Conservation (phyloP, 2,329 filamentous ascomycete species). For the Gaeumannomyces tritici region DNA sequence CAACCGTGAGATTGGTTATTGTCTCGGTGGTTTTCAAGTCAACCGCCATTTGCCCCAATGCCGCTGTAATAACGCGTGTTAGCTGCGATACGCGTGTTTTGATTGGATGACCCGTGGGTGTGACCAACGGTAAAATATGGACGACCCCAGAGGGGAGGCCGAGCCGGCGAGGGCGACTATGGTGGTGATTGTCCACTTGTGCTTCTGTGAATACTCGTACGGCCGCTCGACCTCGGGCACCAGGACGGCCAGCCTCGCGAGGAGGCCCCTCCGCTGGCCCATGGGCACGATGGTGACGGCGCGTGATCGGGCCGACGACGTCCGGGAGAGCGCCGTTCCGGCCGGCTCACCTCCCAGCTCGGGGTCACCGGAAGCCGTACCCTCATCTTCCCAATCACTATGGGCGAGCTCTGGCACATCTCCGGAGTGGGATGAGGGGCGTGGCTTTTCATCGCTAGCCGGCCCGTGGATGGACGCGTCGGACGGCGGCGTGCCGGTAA, state of each 20-base stretch:
- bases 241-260: slow-evolving; percentile 55
- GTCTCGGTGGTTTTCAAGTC: slow-evolving; percentile 55
- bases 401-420: background rate
- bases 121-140: slow-evolving; percentile 69
- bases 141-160: slow-evolving; percentile 73
- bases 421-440: background rate
- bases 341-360: background rate
- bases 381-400: background rate
- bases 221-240: slow-evolving; percentile 73
- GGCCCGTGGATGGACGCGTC: background rate
- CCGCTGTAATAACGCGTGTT: slow-evolving; percentile 37
- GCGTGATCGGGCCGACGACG: slow-evolving; percentile 29
- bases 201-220: slow-evolving; percentile 59
- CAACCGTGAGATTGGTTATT: slow-evolving; percentile 65
- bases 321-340: background rate
- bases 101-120: background rate
- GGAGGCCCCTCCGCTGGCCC: slow-evolving; percentile 55
- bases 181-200: slow-evolving; percentile 78
- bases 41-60: slow-evolving; percentile 51
- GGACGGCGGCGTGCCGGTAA: too few species aligned
- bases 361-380: background rate
- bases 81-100: slow-evolving; percentile 4
- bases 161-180: slow-evolving; percentile 69
- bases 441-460: background rate
- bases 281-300: slow-evolving; percentile 30